Evolutionary conservation across 768 basidiomycete species (phyloP).

Genomic region (Lanmaoa rubissima): DNA sequence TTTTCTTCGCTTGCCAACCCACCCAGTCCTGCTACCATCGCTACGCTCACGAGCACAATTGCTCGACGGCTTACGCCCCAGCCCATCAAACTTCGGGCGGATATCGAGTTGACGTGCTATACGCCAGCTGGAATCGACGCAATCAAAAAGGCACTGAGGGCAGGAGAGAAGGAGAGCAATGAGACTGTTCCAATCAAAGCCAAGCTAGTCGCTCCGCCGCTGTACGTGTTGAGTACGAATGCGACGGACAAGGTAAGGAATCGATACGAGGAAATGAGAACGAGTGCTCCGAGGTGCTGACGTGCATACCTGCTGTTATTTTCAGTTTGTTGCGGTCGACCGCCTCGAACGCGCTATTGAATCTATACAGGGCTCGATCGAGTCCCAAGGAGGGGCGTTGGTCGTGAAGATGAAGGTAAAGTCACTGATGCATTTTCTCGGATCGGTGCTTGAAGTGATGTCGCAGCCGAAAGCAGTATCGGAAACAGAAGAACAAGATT

Average conservation of each 20-base stretch:
- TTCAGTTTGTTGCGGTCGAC: conserved; percentile 83
- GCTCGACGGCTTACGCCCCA: conserved; percentile 95
- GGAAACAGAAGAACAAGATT: conserved; percentile 95
- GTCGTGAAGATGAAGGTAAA: conserved; percentile 94
- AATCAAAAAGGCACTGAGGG: conserved; percentile 86
- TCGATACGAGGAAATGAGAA: neutral
- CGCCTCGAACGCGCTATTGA: conserved; percentile 92
- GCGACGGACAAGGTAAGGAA: conserved; percentile 85
- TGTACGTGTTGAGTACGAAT: conserved; percentile 95
- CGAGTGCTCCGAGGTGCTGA: neutral
- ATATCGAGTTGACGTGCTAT: conserved; percentile 97
- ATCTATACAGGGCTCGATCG: conserved; percentile 81
- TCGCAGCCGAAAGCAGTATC: conserved; percentile 93
- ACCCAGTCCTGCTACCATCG: conserved; percentile 53
- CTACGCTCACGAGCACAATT: conserved; percentile 76
- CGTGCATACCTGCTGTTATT: neutral
- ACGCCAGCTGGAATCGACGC: conserved; percentile 95
- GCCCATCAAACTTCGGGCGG: conserved; percentile 97
- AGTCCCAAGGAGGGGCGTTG: conserved; percentile 79
- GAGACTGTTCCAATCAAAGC: conserved; percentile 96
- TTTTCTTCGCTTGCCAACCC: conserved; percentile 66
- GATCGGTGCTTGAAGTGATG: neutral
- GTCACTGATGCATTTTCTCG: neutral
- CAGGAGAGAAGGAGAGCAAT: conserved; percentile 84
- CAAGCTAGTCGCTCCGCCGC: conserved; percentile 91